Base-by-base conservation (phyloP, 1,139 yeast species). In the Pneumocystis wakefieldiae region DNA sequence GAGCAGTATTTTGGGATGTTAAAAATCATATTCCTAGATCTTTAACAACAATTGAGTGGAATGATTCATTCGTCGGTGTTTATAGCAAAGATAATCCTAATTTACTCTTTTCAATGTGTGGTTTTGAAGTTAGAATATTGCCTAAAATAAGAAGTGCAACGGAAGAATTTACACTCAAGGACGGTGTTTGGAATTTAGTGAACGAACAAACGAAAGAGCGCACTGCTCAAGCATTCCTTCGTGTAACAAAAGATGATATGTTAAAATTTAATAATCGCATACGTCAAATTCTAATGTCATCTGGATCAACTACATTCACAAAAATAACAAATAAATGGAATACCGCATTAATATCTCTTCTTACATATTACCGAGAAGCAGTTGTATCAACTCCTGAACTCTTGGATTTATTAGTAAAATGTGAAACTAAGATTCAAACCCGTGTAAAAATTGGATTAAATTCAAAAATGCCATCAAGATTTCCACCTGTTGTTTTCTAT, bases 401-500 rank as follows among this genome's bases (percentile, higher is more conserved):
- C 57, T 77, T 94, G 15, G 97, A 91, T 73, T 78, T 84, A 0
- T 76, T 94, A 61, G 98, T 92, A 10, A 88, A 87, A 70, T 84
- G 95, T 69, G 99, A 94, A 72, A 91, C 97, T 0, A 86, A 87
- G 71, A 86, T 94, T 62, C 99, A 94, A 73, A 94, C 92, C 64
- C 80, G 96, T 68, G 96, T 94, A 32, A 94, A 94, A 72, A 82
- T 92, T 77, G 98, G 98, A 0, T 78, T 94, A 66, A 94, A 94
- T 71, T 91, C 97, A 8, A 94, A 94, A 74, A 94, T 94, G 99
- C 99, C 99, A 0, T 85, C 96, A 0, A 80, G 99, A 63, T 94
- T 94, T 75, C 99, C 99, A 2, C 99, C 98, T 0, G 97, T 97
- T 1, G 98, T 94, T 0, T 94, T 94, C 69, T 94, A 94, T 72